These are phyloP conservation scores for Adiantum capillusveneris DNA, from an alignment of 75 land plant genomes.

Conservation along the genomic window DNA sequence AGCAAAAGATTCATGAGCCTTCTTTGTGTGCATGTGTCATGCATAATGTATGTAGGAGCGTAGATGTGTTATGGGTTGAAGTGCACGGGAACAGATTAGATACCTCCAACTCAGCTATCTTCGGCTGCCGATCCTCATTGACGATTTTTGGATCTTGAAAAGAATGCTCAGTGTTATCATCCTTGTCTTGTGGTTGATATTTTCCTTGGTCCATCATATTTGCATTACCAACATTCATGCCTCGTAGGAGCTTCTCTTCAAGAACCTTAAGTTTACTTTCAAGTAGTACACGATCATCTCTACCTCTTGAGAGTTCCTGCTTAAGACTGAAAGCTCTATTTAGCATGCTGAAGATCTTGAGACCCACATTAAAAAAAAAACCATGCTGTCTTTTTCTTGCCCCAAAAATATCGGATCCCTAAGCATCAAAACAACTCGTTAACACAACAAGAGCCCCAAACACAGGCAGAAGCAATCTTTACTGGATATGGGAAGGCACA, in stretches of 20 bases:
- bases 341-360: too few species aligned
- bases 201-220: conserved; percentile 22
- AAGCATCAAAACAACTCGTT: too few species aligned
- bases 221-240: conserved; percentile 18
- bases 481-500: too few species aligned
- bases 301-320: conserved; percentile 30
- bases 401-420: too few species aligned
- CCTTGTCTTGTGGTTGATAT: conserved; percentile 21
- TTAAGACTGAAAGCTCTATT: background rate
- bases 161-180: conserved; percentile 15
- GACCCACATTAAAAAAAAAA: background rate
- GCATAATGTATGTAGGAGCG: too few species aligned
- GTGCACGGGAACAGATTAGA: too few species aligned
- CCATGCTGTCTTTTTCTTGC: too few species aligned
- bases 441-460: too few species aligned
- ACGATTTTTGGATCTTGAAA: conserved; percentile 22
- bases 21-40: too few species aligned
- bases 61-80: too few species aligned
- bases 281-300: conserved; percentile 28
- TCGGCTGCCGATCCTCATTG: conserved; percentile 30
- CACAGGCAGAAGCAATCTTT: too few species aligned
- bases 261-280: conserved; percentile 24
- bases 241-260: conserved; percentile 32
- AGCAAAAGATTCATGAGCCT: too few species aligned
- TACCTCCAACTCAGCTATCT: conserved; percentile 37